A percentile compares a stretch with the other conserved stretches of the same genome.
These are phyloP conservation scores for Rosa hybrid DNA, from an alignment of 331 rosid genomes.

Conservation along the genomic window DNA sequence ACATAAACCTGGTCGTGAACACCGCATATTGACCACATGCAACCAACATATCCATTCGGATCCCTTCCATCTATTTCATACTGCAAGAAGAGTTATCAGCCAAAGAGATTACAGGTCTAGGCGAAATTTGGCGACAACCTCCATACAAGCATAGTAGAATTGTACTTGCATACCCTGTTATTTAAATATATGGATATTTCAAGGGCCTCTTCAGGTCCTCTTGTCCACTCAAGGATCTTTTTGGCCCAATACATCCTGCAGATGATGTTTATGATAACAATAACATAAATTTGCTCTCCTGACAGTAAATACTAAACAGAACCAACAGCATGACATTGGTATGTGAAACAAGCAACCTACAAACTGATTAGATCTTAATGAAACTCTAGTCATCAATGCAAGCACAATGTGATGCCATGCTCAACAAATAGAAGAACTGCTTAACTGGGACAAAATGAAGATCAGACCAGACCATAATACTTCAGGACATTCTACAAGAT, in stretches of 20 bases:
- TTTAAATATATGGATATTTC: constrained; percentile 71
- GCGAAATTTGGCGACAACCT: constrained; percentile 19
- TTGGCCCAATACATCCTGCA: constrained; percentile 98
- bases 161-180: constrained; percentile 55
- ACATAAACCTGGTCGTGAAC: constrained; percentile 87
- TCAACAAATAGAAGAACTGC: neutral
- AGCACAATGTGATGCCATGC: neutral
- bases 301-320: neutral
- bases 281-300: too few relatives aligned
- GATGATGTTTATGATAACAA: neutral
- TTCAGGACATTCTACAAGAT: neutral
- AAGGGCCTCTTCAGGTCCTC: constrained; percentile 94
- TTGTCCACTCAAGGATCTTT: constrained; percentile 96
- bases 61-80: constrained; percentile 94
- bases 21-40: constrained; percentile 98
- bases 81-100: constrained; percentile 39
- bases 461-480: neutral
- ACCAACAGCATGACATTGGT: neutral
- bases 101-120: constrained; percentile 7
- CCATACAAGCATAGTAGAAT: neutral
- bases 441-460: neutral
- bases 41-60: constrained; percentile 86
- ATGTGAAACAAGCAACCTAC: neutral
- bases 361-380: neutral
- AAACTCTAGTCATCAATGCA: neutral